A percentile compares a stretch with the other conserved stretches of the same genome.
phyloP scores from a whole-genome alignment of 2,329 filamentous ascomycete species.

The Trichophyton schoenleinii region DNA sequence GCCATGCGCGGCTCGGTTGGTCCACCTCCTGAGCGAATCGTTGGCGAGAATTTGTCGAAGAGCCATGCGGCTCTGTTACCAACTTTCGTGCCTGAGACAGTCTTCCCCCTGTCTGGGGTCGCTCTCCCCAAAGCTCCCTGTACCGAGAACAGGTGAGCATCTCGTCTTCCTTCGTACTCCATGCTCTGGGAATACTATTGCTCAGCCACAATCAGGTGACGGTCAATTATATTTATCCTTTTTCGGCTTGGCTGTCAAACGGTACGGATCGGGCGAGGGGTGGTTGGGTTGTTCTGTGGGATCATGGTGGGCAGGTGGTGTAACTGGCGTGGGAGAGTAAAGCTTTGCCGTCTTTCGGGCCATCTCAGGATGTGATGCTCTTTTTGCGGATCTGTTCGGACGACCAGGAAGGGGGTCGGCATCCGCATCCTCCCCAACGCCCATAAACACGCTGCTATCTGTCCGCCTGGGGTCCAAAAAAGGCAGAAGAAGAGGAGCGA shows the following conservation, averaged over 20 bases:
- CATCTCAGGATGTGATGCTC: too few species aligned
- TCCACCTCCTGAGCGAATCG: neutral
- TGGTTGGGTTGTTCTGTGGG: neutral
- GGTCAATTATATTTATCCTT: neutral
- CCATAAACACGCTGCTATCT: too few species aligned
- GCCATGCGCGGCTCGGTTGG: neutral
- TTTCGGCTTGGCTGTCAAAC: neutral
- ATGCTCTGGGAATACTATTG: neutral
- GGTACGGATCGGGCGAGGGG: neutral
- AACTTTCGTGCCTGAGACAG: neutral
- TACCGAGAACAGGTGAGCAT: neutral
- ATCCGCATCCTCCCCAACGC: neutral
- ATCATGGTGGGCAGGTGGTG: neutral
- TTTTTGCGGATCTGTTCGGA: neutral
- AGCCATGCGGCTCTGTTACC: neutral
- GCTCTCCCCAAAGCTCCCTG: neutral
- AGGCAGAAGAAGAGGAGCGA: too few species aligned
- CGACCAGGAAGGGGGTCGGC: neutral
- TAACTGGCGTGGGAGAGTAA: neutral
- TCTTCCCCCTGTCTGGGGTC: neutral
- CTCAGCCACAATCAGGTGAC: neutral
- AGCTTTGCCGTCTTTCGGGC: neutral
- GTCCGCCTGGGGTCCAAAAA: too few species aligned
- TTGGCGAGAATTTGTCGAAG: neutral
- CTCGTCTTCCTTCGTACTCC: neutral